Conservation (phyloP, 345 rosid genomes). For the Aquilaria yunnanensis region DNA sequence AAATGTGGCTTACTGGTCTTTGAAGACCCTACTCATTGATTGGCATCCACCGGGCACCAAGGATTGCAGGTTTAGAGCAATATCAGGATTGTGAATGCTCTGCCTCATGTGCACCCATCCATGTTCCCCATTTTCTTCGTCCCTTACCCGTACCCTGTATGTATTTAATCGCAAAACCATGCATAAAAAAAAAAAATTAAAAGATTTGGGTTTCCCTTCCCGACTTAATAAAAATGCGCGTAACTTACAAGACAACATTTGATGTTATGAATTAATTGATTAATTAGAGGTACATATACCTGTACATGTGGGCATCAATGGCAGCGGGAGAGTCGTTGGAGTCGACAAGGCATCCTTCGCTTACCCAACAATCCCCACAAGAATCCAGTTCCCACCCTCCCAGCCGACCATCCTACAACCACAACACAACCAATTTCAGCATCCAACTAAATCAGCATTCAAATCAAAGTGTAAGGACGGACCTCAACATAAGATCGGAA, state of each 20-base stretch:
- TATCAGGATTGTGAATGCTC: slow-evolving; percentile 89
- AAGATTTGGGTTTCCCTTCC: not conserved
- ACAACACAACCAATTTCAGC: not conserved
- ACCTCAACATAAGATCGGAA: slow-evolving; percentile 67
- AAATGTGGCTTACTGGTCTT: slow-evolving; percentile 41
- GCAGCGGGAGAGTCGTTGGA: slow-evolving; percentile 61
- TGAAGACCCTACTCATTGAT: slow-evolving; percentile 39
- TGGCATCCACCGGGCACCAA: slow-evolving; percentile 57
- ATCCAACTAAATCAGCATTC: not conserved
- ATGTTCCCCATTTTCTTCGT: slow-evolving; percentile 41
- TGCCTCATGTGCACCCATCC: slow-evolving; percentile 91
- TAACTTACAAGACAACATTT: too few species aligned
- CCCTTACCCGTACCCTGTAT: slow-evolving; percentile 58
- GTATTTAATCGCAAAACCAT: not conserved
- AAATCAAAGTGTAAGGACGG: not conserved
- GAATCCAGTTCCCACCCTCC: slow-evolving; percentile 82
- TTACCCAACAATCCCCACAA: slow-evolving; percentile 94
- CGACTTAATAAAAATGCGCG: too few species aligned
- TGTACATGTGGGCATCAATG: slow-evolving; percentile 88
- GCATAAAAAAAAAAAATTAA: too few species aligned
- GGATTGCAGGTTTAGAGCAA: slow-evolving; percentile 83
- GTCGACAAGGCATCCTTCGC: slow-evolving; percentile 88
- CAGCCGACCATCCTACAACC: slow-evolving; percentile 51
- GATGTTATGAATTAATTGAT: too few species aligned
- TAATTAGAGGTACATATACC: slow-evolving; percentile 23